Evolutionary conservation across 108 stramenopile species (phyloP), one percentile per base, ranked within the genome.

Genomic region (Nitzschia sp.): DNA sequence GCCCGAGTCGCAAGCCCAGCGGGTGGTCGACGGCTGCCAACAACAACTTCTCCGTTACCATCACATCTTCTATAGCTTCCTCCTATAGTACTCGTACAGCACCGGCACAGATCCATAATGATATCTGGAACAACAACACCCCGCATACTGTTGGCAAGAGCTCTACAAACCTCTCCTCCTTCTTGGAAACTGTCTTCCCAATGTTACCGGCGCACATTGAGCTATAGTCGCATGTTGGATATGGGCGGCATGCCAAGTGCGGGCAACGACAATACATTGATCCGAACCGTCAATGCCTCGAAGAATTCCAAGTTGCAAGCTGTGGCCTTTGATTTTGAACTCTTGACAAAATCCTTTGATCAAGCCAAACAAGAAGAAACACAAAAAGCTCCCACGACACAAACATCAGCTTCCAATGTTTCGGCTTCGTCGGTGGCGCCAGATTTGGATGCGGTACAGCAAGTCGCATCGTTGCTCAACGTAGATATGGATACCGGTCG

Each of bases 251-350:
- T 70, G 8, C 74, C 85, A 12, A 53, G 70, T 39, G 76, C 85
- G 10, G 51, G 34, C 3, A 66, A 51, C 44, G 71, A 77, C 22
- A 78, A 71, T 41, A 67, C 69, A 15, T 21, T 34, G 9, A 26
- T 54, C 17, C 77, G 81, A n/a, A 46, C 66, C 53, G 75, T 79
- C 40, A 82, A 91, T 65, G 77, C 76, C 11, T 77, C 82, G 38
- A 91, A 93, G 60, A 93, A 93, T 62, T 82, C 82, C 65, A 87
- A 88, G 55, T 43, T 93, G 10, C 81, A 82, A 68, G 89, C 87
- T 17, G 83, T 93, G 8, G 86, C 84, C 39, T 84, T 93, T 70
- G 92, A 93, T 78, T 93, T 93, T 69, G 69, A 86, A 69, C 54
- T 86, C 0, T 57, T 93, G 29, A 90, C 86, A 34, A 69, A 53